Conservation (phyloP, 2,329 filamentous ascomycete species). For the Penicillium sp. region DNA sequence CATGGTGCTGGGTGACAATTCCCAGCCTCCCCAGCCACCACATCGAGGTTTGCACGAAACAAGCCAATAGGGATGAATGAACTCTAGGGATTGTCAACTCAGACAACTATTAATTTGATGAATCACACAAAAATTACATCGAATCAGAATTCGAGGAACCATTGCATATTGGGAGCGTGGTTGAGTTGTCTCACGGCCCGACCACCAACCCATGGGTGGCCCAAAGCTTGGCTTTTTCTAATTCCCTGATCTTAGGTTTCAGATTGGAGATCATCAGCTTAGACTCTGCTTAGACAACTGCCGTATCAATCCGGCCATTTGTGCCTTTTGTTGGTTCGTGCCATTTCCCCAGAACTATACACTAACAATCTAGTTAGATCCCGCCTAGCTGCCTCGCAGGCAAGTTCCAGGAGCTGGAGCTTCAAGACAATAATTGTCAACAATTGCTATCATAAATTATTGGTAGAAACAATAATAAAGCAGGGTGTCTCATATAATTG, state of each 20-base stretch:
- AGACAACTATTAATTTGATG: conserved; percentile 14
- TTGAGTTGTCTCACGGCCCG: conserved; percentile 14
- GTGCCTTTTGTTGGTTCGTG: not conserved
- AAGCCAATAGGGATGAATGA: conserved; percentile 22
- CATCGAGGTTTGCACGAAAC: conserved; percentile 2
- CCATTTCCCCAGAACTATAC: not conserved
- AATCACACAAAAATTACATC: not conserved
- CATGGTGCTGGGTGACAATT: conserved; percentile 16
- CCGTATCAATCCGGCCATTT: too few species aligned
- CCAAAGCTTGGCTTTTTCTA: conserved; percentile 8
- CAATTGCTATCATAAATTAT: conserved; percentile 13
- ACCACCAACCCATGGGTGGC: conserved; percentile 1
- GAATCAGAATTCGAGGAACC: conserved; percentile 9
- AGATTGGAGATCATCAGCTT: not conserved
- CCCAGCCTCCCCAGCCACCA: conserved; percentile 31
- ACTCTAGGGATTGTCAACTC: conserved; percentile 16
- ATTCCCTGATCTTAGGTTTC: not conserved
- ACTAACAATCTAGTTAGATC: not conserved
- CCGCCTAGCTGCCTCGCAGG: not conserved
- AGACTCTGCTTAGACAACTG: not conserved
- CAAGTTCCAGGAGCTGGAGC: not conserved
- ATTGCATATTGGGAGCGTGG: conserved; percentile 5
- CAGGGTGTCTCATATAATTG: conserved; percentile 2
- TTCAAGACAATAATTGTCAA: conserved; percentile 8
- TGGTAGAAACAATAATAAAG: not conserved